Evolutionary conservation across 345 rosid genomes (phyloP), one percentile per base, ranked within the genome.

Genomic region (Acer saccharum): DNA sequence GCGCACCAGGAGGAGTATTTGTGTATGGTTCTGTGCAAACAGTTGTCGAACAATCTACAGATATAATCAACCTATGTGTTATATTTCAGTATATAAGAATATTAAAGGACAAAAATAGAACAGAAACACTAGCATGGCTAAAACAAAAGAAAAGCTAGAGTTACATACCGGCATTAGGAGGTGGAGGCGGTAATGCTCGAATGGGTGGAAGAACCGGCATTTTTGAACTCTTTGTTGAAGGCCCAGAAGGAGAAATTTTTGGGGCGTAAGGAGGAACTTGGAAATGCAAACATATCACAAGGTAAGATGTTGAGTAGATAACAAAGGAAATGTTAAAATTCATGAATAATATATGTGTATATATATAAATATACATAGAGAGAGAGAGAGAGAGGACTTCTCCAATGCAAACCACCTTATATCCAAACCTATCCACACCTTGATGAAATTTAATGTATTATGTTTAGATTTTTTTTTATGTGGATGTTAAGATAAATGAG

Each of bases 1-100:
- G 97, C 23, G 99, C 87, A 27, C 97, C 99, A 16, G 98, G 97
- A 78, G 96, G 97, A 76, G 94, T 92, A 81, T 94, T 96, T 75
- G 99, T 89, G 71, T 81, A 91, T 2, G 98, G 98, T 60, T 94
- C 97, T 18, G 83, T 64, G 88, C 99, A 96, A 74, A 87, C 75
- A 50, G 87, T 89, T 81, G 90, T 62, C 23, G 87, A 80, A 86
- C 99, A 96, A 89, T 96, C 99, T 96, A 83, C 80, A 84, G 72
- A 74, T 62, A 66, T 27, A 39, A 88, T 74, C 23, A 63, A 83
- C 54, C 63, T 3, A 14, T 20, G 58, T 0, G 64, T 86, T 78
- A 83, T 52, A 69, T n/a, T 43, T 62, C 44, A 41, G 58, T 35
- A 18, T 46, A 75, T 10, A 72, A 79, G 60, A 35, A 74, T 25